These are phyloP conservation scores for Alternaria novae-zelandiae DNA, from an alignment of 2,329 filamentous ascomycete genomes.

Conservation along the genomic window DNA sequence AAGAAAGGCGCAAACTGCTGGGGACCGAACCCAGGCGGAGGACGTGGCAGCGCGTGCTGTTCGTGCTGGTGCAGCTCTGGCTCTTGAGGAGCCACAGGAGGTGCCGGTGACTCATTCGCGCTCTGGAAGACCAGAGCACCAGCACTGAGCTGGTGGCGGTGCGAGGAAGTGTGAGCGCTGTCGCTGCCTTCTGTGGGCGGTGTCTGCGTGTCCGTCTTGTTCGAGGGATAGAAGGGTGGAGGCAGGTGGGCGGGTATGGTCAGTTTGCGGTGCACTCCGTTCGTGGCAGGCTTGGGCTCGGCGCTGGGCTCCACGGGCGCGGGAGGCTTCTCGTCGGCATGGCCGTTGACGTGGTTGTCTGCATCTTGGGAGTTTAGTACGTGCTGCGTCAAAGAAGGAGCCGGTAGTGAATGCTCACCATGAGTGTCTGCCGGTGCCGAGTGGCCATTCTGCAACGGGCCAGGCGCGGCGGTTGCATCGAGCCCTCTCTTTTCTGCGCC, in stretches of 20 bases:
- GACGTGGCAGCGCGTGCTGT: slow-evolving; percentile 33
- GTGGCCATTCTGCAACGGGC: slow-evolving; percentile 20
- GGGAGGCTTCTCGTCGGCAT: slow-evolving; percentile 8
- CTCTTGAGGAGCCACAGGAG: slow-evolving; percentile 47
- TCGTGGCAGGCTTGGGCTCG: slow-evolving; percentile 22
- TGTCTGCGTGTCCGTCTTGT: slow-evolving; percentile 29
- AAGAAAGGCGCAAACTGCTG: slow-evolving; percentile 41
- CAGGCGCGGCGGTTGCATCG: slow-evolving; percentile 14
- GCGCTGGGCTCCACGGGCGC: slow-evolving; percentile 13
- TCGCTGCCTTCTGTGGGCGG: slow-evolving; percentile 28
- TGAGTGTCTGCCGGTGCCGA: slow-evolving; percentile 20
- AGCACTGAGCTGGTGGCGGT: slow-evolving; percentile 34
- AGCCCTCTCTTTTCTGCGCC: slow-evolving; percentile 16
- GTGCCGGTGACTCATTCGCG: slow-evolving; percentile 44
- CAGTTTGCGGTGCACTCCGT: slow-evolving; percentile 31
- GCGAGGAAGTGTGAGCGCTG: slow-evolving; percentile 14
- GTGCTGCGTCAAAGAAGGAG: background rate
- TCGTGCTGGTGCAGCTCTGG: slow-evolving; percentile 21
- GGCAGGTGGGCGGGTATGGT: slow-evolving; percentile 39
- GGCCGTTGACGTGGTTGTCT: slow-evolving; percentile 8
- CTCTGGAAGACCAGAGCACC: slow-evolving; percentile 51
- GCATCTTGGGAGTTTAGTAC: background rate
- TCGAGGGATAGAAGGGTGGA: slow-evolving; percentile 45
- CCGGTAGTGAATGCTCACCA: slow-evolving; percentile 24
- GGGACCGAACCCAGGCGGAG: slow-evolving; percentile 41